Base-by-base conservation (phyloP, 2,329 filamentous ascomycete genomes). In the Diplodia corticola region DNA sequence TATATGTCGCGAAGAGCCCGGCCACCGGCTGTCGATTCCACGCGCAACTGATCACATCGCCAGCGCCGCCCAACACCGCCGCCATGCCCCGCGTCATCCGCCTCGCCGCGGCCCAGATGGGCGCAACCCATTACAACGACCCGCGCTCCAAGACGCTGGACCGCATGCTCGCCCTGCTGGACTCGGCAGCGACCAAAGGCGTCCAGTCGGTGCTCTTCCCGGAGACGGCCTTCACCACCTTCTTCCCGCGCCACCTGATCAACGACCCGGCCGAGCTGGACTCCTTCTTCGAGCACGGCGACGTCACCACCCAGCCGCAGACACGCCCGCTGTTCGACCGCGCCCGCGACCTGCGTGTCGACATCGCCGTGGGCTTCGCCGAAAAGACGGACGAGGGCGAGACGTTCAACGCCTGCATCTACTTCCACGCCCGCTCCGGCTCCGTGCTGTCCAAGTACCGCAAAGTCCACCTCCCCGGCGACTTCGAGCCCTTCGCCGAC, bases 191-290 rank as follows among this genome's bases (percentile, higher is more conserved):
- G 0, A 66, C 71, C 4, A 71, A 81, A 67, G 76, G 78, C 20
- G 83, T 80, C 20, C 77, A 81, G 67, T 68, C 85, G 1, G 80
- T 85, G 15, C 78, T 85, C 7, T 86, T 83, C 67, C 84, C 83
- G 1, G 84, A 86, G 70, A 78, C 80, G 26, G 80, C 83, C 12
- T 80, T 85, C 33, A 85, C 83, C 1, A 85, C 83, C 0, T 86
- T 86, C 76, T 86, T 85, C 70, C 83, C 84, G 0, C 79, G 81
- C 9, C 78, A 82, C 68, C 71, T 84, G 53, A 79, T 85, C 66
- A 72, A 77, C 5, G 79, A 82, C 65, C 72, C 76, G 26, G 71
- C 74, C 15, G 77, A 82, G 50, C 72, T 85, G 15, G 80, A 81
- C 35, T 69, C 73, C 4, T 84, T 81, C 73, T 85, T 86, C 68